Conservation (phyloP, 2,329 filamentous ascomycete species). For the Sporothrix euskadiensis region DNA sequence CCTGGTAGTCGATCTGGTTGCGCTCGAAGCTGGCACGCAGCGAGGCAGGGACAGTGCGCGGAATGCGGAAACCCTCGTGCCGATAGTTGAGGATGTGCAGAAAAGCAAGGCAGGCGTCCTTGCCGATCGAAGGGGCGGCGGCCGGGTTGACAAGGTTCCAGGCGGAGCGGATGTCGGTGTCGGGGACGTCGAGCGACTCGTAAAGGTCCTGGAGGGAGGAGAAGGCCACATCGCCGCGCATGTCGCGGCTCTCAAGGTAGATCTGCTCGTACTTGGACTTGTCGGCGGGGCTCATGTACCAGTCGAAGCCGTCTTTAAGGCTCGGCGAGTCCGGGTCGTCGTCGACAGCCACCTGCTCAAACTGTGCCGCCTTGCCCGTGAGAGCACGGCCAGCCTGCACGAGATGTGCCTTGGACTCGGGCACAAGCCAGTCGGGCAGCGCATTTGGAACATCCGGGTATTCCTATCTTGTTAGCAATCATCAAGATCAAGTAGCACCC, state of each 20-base stretch:
- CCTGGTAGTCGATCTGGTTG: slow-evolving; percentile 93
- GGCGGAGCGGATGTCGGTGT: slow-evolving; percentile 81
- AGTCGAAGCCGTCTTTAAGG: slow-evolving; percentile 95
- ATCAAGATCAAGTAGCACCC: neutral
- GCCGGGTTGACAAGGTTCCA: slow-evolving; percentile 98
- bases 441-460: slow-evolving; percentile 81
- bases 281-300: slow-evolving; percentile 95
- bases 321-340: slow-evolving; percentile 80
- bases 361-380: slow-evolving; percentile 74
- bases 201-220: slow-evolving; percentile 79
- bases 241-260: slow-evolving; percentile 87
- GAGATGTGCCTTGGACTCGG: slow-evolving; percentile 89
- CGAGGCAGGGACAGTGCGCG: slow-evolving; percentile 86
- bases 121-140: slow-evolving; percentile 78
- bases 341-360: slow-evolving; percentile 70
- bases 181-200: slow-evolving; percentile 71
- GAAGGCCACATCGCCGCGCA: slow-evolving; percentile 81
- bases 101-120: slow-evolving; percentile 92
- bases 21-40: slow-evolving; percentile 89
- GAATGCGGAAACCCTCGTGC: slow-evolving; percentile 93
- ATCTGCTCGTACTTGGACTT: slow-evolving; percentile 96
- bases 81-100: slow-evolving; percentile 95
- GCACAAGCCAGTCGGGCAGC: slow-evolving; percentile 94
- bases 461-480: slow-evolving; percentile 57
- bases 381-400: slow-evolving; percentile 81